Base-by-base conservation (phyloP, 352 stramenopile genomes). In the Plasmopara muralis region DNA sequence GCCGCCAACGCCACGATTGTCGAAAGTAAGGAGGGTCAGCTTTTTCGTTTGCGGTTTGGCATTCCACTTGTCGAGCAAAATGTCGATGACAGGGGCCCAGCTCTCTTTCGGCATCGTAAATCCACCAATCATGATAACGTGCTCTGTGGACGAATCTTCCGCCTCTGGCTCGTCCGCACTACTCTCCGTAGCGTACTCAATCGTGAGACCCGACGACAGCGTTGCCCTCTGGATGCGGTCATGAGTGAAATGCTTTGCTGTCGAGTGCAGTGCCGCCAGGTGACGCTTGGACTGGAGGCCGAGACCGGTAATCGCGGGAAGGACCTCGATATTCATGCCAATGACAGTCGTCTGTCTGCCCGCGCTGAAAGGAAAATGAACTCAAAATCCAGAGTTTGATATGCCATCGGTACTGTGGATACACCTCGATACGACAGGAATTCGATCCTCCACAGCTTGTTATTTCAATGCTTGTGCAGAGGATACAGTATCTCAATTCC, bases 1-100 rank as follows among this genome's bases (percentile, higher is more conserved):
- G 16, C 67, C 66, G n/a, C 72, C 72, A 6, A 55, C 60, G 9
- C 72, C 72, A 41, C 69, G 72, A 38, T 83, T 83, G 57, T 83
- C 72, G 15, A 79, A 62, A 6, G 66, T 74, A 14, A 79, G 60
- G 12, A 83, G 49, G 31, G 60, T 35, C 13, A 75, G 66, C 14
- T 46, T 51, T 38, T 59, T 64, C 37, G 39, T 30, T 6, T 54
- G 61, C 9, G 13, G 46, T n/a, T 60, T 30, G 14, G 31, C 29
- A 25, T 64, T 42, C 66, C 66, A 77, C 28, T 63, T 60, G 20
- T 62, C 53, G 7, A 82, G 15, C 13, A 78, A 43, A 15, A 68
- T 55, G 39, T 72, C 60, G 12, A 82, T 57, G 15, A 74, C 37
- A 2, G 66, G 57, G 2, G 65, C 56, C 62, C 68, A 82, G 3